Evolutionary conservation across 345 rosid genomes (phyloP).

Genomic region (Pistacia integerrima): DNA sequence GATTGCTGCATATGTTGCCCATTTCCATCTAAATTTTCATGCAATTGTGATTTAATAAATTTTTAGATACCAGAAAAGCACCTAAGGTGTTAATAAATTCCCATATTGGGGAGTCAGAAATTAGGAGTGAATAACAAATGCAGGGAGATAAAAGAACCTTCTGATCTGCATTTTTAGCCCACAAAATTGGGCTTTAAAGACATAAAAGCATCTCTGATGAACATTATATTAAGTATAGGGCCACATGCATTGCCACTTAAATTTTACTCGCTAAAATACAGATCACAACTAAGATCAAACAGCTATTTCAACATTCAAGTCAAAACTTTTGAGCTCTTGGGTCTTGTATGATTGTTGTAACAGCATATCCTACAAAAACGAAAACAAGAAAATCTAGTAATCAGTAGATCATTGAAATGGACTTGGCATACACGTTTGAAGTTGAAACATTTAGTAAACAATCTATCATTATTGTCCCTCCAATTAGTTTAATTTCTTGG

Average conservation of each 20-base stretch:
- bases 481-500: not conserved
- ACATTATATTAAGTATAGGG: not conserved
- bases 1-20: too few species aligned
- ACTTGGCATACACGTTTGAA: too few species aligned
- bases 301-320: not conserved
- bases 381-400: not conserved
- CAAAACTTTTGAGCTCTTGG: constrained; percentile 28
- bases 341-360: constrained; percentile 43
- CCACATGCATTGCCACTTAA: not conserved
- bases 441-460: not conserved
- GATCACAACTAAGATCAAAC: too few species aligned
- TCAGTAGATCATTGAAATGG: not conserved
- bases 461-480: not conserved
- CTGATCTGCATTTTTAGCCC: not conserved
- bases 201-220: not conserved
- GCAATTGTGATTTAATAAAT: too few species aligned
- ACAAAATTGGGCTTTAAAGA: not conserved
- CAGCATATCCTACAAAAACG: constrained; percentile 27
- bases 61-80: too few species aligned
- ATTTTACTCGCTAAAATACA: not conserved
- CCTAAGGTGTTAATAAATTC: too few species aligned
- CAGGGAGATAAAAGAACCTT: too few species aligned
- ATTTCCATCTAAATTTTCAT: too few species aligned
- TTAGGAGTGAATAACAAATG: not conserved
- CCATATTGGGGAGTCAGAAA: too few species aligned